Conservation (phyloP, 129 eudicot genomes). For the Daucus carota region DH1_v3.0 NC_030381.2:1657001-1657500, state of each 20-base stretch:
- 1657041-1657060: conserved; percentile 55
- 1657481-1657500: conserved; percentile 74
- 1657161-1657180: conserved; percentile 92
- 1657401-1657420: background rate
- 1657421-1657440: too few species aligned
- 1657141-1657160: conserved; percentile 92
- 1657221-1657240: background rate
- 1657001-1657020: conserved; percentile 32
- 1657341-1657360: conserved; percentile 68
- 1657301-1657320: conserved; percentile 67
- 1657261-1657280: conserved; percentile 44
- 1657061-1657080: conserved; percentile 34
- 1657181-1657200: background rate
- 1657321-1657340: conserved; percentile 75
- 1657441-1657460: background rate
- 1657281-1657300: conserved; percentile 72
- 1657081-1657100: conserved; percentile 51
- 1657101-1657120: conserved; percentile 34
- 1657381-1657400: background rate
- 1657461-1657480: conserved; percentile 26
- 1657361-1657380: background rate
- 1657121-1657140: conserved; percentile 61
- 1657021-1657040: conserved; percentile 66
- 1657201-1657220: conserved; percentile 3
- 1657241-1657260: conserved; percentile 30